Evolutionary conservation across 768 basidiomycete genomes (phyloP).

Genomic region (Agrocybe pediades): DNA sequence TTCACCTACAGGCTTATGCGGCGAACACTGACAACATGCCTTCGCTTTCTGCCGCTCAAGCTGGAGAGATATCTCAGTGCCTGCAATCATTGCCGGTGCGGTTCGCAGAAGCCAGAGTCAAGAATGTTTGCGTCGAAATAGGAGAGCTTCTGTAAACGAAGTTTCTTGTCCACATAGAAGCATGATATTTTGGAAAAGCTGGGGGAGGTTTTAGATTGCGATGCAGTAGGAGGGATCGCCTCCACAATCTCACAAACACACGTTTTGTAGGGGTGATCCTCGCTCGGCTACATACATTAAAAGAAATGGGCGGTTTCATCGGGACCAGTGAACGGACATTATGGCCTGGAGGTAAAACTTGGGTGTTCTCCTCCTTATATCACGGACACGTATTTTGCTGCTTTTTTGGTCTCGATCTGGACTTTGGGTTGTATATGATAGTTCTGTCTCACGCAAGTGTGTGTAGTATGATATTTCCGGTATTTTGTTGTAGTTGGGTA

Average conservation of each 20-base stretch:
- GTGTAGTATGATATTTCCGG: background rate
- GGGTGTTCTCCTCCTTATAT: background rate
- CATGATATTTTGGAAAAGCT: too few relatives aligned
- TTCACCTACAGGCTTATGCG: constrained; percentile 45
- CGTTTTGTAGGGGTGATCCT: background rate
- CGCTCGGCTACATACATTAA: background rate
- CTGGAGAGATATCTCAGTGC: constrained; percentile 39
- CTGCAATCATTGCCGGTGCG: constrained; percentile 40
- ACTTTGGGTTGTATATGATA: background rate
- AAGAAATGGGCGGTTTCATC: background rate
- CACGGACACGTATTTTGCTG: background rate
- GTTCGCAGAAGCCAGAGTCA: constrained; percentile 64
- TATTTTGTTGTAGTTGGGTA: background rate
- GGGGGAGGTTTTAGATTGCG: background rate
- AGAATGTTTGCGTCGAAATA: constrained; percentile 52
- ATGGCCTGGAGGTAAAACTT: background rate
- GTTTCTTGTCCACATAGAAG: too few relatives aligned
- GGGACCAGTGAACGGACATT: background rate
- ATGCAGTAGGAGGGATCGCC: background rate
- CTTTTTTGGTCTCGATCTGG: constrained; percentile 1
- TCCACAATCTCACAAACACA: background rate
- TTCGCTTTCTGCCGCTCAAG: constrained; percentile 40
- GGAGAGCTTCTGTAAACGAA: constrained; percentile 34
- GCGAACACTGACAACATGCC: constrained; percentile 35
- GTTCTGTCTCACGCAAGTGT: background rate